These are phyloP conservation scores for Ascobolus immersus DNA, from an alignment of 495 filamentous ascomycete species.

Conservation along the genomic window DNA sequence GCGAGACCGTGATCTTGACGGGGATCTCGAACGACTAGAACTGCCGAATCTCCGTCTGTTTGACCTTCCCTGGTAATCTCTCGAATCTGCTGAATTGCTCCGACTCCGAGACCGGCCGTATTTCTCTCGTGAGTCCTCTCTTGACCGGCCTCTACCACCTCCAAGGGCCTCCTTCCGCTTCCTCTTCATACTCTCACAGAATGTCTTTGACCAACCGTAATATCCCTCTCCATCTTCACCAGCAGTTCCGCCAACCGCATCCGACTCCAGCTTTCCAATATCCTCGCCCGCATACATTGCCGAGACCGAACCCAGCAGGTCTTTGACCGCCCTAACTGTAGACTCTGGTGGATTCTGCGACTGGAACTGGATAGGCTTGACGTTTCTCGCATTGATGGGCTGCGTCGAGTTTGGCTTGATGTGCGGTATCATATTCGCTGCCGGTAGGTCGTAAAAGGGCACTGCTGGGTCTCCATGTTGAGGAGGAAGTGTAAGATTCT, in stretches of 20 bases:
- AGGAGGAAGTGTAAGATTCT: slow-evolving; percentile 11
- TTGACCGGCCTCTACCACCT: slow-evolving; percentile 5
- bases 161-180: slow-evolving; percentile 20
- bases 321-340: slow-evolving; percentile 39
- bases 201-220: slow-evolving; percentile 62
- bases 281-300: slow-evolving; percentile 27
- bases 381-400: slow-evolving; percentile 42
- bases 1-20: slow-evolving; percentile 3
- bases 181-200: slow-evolving; percentile 60
- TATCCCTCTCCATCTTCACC: slow-evolving; percentile 38
- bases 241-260: slow-evolving; percentile 43
- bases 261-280: slow-evolving; percentile 27
- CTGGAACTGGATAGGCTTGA: slow-evolving; percentile 48
- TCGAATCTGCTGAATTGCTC: background rate
- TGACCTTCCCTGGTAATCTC: background rate
- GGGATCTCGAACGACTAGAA: slow-evolving; percentile 4
- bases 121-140: no score
- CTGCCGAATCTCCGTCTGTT: slow-evolving; percentile 1
- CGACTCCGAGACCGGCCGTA: no score
- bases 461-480: slow-evolving; percentile 47
- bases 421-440: slow-evolving; percentile 54
- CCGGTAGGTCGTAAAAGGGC: slow-evolving; percentile 66
- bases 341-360: slow-evolving; percentile 44
- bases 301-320: slow-evolving; percentile 41
- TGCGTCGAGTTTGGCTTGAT: slow-evolving; percentile 49